Evolutionary conservation across 2,329 filamentous ascomycete genomes (phyloP), one percentile per base, ranked within the genome.

Genomic region (Exophiala phaeomuriformis): DNA sequence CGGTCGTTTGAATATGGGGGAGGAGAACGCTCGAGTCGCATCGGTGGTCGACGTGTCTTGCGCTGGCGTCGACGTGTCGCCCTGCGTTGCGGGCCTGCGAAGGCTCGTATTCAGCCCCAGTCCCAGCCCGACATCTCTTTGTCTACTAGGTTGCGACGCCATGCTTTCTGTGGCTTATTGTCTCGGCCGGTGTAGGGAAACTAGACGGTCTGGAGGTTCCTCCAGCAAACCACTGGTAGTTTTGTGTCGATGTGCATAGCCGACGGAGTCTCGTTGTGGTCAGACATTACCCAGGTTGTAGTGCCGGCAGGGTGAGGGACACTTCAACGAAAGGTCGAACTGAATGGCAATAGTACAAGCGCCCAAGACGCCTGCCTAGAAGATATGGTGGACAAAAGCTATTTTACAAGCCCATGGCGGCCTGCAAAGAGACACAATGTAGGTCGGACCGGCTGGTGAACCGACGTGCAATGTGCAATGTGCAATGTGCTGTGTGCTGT

Each of bases 31-130:
- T 35, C 48, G 48, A 12, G 46, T 35, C 6, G 28, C 49, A 51
- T 57, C 49, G 8, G 50, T 19, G 19, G 19, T 49, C 9, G 35
- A 10, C 30, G 51, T 27, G 32, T 49, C 49, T 30, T 46, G 44
- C 27, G 46, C 7, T 33, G 32, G 12, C 43, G 54, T 28, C 19
- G 45, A 52, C 12, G 49, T 48, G 28, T 50, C 43, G 12, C 45
- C 58, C 41, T 60, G 52, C 30, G 55, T 60, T 30, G 50, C 43
- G 43, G 52, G 50, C 32, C 53, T 46, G 31, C 49, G 55, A 10
- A 40, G 36, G 27, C 51, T 50, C 37, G 52, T 43, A 32, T 58
- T 52, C 12, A 57, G 41, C n/a, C 51, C 57, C 12, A 57, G 41
- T 8, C 51, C 57, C 49, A 58, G 37, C 7, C 47, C 52, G 31